Conservation (phyloP, 257 asterid genomes). For the Ajuga chamaepitys region DNA sequence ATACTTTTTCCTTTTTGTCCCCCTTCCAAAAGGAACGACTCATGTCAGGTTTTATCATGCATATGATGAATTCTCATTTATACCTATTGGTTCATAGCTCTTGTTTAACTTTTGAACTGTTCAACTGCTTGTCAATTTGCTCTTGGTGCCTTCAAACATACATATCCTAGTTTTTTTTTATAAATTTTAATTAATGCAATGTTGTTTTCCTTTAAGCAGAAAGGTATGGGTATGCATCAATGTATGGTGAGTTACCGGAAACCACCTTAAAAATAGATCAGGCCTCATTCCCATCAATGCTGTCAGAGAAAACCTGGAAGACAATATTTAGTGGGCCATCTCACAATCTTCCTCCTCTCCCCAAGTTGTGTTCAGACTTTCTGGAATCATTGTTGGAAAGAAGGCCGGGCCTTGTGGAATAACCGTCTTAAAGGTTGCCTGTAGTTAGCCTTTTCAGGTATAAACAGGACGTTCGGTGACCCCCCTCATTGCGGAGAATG, state of each 20-base stretch:
- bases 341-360: conserved; percentile 73
- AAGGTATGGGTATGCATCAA: conserved; percentile 53
- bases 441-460: not conserved
- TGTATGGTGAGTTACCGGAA: conserved; percentile 73
- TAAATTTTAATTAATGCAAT: not conserved
- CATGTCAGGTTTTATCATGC: not conserved
- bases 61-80: not conserved
- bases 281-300: conserved; percentile 23
- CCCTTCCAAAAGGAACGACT: not conserved
- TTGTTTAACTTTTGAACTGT: too few relatives aligned
- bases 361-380: conserved; percentile 58
- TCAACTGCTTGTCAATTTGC: too few relatives aligned
- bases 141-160: too few relatives aligned
- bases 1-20: too few relatives aligned
- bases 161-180: too few relatives aligned
- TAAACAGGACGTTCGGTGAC: not conserved
- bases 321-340: conserved; percentile 75
- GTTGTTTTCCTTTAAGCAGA: conserved; percentile 26
- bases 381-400: conserved; percentile 68
- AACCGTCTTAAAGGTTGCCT: conserved; percentile 1
- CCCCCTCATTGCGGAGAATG: not conserved
- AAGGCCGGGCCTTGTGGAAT: conserved; percentile 37
- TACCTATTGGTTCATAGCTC: not conserved
- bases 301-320: conserved; percentile 54
- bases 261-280: conserved; percentile 32